phyloP scores from a whole-genome alignment of 139 green algal genomes.

The Dunaliella primolecta region DNA sequence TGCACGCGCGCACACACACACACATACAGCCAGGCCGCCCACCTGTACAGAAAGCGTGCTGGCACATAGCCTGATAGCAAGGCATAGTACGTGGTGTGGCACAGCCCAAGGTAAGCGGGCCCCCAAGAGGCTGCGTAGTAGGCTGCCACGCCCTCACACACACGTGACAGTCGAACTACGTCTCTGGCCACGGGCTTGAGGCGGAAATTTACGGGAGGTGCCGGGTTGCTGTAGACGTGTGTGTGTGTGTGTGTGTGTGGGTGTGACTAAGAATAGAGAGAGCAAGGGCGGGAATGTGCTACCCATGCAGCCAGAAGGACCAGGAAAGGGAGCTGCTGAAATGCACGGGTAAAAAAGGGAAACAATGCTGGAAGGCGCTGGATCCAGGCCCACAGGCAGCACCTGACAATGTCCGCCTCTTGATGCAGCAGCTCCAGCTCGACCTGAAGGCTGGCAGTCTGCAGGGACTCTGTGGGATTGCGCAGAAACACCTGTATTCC shows the following conservation, averaged over 20 bases:
- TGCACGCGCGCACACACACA: background rate
- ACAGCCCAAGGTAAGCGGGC: background rate
- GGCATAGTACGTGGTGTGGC: background rate
- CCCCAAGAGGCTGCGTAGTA: constrained; percentile 10
- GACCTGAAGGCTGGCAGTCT: background rate
- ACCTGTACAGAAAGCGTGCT: background rate
- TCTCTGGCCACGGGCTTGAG: constrained; percentile 2
- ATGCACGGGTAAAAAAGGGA: background rate
- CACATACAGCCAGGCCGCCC: background rate
- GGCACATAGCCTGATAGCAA: background rate
- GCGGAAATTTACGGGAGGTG: background rate
- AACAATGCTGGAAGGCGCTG: too few relatives aligned
- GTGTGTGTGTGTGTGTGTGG: too few relatives aligned
- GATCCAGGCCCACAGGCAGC: too few relatives aligned
- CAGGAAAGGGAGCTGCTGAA: too few relatives aligned
- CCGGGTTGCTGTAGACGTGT: background rate
- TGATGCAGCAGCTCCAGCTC: constrained; percentile 8
- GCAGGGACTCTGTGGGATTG: background rate
- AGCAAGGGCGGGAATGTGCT: too few relatives aligned
- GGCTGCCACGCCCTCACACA: constrained; percentile 1
- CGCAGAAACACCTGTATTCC: constrained; percentile 2
- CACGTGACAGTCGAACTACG: background rate
- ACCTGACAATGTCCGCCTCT: constrained; percentile 3
- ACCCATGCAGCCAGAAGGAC: too few relatives aligned
- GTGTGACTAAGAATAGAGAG: too few relatives aligned